Evolutionary conservation across 495 filamentous ascomycete genomes (phyloP), one percentile per base, ranked within the genome.

Genomic region (Penicillium daleae): DNA sequence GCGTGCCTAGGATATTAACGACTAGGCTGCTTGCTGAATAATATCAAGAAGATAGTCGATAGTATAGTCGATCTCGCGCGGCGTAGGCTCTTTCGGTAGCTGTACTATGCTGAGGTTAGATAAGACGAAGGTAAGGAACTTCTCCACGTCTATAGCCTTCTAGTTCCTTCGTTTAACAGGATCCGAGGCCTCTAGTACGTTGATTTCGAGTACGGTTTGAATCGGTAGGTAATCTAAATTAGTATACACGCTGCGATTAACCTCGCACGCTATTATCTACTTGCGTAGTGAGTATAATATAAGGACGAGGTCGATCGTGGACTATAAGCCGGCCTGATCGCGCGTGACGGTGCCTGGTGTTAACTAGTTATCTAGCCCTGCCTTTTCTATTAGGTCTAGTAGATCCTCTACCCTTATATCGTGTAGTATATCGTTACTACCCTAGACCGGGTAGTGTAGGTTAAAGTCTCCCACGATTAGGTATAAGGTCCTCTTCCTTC

Each of bases 201-300:
- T 9, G 5, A 44, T 21, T 44, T 44, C 40, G n/a, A 44, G 40
- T 44, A 44, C 0, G 19, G 40, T 44, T 21, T 21, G 40, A 5
- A 21, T 44, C 17, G 50, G 62, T 13, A 58, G 33, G 56, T 68
- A 52, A 24, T 68, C 59, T 1, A 42, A 68, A 19, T 61, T 42
- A 9, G 49, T 51, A n/a, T 65, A 40, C 0, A 62, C 17, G 35
- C 44, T 8, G 48, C 31, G 0, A 4, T 40, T 27, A 5, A 37
- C n/a, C 19, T 57, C 33, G 15, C 24, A 61, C 29, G 19, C 19
- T 1, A 65, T 53, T 10, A 67, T 26, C 0, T 53, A 22, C 8
- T 49, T 33, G 0, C 22, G 7, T 2, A 44, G 17, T 0, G 4
- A 19, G 19, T 44, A 44, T 21, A 21, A 44, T 10, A 10, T 6